Conservation (phyloP, 2,329 filamentous ascomycete species). For the Diplodia mutila region DNA sequence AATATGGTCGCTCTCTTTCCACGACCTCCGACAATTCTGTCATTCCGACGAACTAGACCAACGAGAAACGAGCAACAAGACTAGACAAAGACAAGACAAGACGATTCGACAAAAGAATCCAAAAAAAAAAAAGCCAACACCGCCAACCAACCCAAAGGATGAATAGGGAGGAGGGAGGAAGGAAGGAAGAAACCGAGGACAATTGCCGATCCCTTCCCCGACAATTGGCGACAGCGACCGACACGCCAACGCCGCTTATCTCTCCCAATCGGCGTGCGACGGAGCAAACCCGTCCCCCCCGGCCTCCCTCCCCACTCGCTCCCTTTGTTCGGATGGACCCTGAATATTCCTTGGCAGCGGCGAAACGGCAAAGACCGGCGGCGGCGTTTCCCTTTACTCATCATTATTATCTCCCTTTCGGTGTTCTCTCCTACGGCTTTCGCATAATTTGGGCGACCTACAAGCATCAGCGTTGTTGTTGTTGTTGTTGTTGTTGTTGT, state of each 20-base stretch:
- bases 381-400: no score
- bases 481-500: no score
- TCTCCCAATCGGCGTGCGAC: constrained; percentile 3
- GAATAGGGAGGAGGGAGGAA: no score
- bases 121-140: no score
- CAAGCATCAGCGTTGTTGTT: neutral
- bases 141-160: no score
- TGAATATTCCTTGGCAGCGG: constrained; percentile 1
- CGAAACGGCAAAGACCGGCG: neutral
- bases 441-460: neutral
- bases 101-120: no score
- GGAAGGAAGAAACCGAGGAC: no score
- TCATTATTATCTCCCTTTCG: neutral
- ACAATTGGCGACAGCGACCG: neutral
- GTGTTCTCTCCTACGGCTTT: neutral
- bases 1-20: no score
- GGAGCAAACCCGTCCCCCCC: neutral
- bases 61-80: neutral
- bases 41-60: neutral
- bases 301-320: neutral
- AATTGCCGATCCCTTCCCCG: neutral
- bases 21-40: no score
- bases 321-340: constrained; percentile 1
- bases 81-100: neutral
- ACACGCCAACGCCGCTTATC: neutral